Evolutionary conservation across 2,329 filamentous ascomycete genomes (phyloP), one percentile per base, ranked within the genome.

Genomic region (Fusarium brachygibbosum): DNA sequence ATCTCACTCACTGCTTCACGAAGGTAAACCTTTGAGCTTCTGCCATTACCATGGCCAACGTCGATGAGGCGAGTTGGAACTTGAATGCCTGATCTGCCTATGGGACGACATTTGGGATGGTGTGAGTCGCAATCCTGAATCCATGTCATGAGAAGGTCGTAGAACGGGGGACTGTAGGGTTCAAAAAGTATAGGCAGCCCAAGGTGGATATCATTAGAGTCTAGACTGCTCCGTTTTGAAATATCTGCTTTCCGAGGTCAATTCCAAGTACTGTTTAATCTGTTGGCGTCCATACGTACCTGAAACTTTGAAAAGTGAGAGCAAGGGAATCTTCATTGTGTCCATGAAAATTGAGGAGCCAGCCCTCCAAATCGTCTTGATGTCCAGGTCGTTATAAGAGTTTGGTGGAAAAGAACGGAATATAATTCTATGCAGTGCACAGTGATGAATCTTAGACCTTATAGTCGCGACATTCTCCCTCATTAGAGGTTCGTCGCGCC

Each of bases 61-160:
- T 66, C 55, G 2, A 69, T 61, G 3, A 69, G 29, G 21, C 66
- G 49, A 7, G 66, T 69, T 0, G 66, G 66, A 4, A 37, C 40
- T 12, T 48, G 52, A 9, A 14, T 3, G 23, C 11, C 5, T 16
- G n/a, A 35, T 21, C 16, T 48, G 2, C 25, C 29, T 8, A 4
- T 12, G 1, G 13, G 44, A 4, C 6, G 29, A 19, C 66, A 69
- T 42, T n/a, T 49, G 1, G 31, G n/a, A 25, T 68, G 58, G 2
- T 56, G 38, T 1, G 6, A 9, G 31, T 69, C 56, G 21, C 69
- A 70, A 28, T 66, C 58, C 11, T 53, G 17, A 6, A 69, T 25
- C 69, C 68, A 70, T 13, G 29, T 19, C 3, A 35, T 35, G 1
- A 69, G 28, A 6, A 70, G 40, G 5, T 28, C 14, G 37, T 62